Evolutionary conservation across 2,329 filamentous ascomycete genomes (phyloP).

Genomic region (Beauveria sp.): DNA sequence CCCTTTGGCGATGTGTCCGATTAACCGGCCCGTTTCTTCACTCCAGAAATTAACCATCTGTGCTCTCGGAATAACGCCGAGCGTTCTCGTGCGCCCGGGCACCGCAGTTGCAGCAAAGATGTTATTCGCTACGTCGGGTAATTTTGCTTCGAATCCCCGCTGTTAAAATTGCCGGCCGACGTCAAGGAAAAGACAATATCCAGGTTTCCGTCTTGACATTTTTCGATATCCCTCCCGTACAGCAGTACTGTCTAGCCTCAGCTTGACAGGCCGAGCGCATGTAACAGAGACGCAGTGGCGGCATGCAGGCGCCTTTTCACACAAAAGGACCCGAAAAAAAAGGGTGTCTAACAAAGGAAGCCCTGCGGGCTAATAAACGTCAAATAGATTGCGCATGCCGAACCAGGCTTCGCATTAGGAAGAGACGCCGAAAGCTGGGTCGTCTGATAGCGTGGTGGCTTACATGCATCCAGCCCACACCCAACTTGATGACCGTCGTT

Average conservation of each 20-base stretch:
- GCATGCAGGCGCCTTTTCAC: background rate
- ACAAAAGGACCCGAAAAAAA: background rate
- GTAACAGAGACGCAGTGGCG: background rate
- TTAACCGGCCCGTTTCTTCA: background rate
- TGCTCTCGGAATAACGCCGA: background rate
- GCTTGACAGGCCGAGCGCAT: background rate
- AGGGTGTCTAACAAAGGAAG: background rate
- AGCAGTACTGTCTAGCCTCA: no score
- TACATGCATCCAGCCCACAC: background rate
- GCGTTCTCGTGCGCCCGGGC: background rate
- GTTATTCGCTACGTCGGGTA: background rate
- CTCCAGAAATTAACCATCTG: background rate
- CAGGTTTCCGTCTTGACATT: no score
- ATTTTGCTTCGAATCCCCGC: no score
- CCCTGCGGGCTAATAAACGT: background rate
- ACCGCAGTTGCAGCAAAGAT: background rate
- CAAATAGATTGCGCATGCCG: background rate
- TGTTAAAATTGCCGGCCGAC: background rate
- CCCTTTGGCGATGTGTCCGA: background rate
- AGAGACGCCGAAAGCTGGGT: background rate
- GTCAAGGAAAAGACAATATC: background rate
- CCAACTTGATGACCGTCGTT: background rate
- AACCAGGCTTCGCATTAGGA: background rate
- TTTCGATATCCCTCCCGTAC: no score
- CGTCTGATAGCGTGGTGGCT: conserved; percentile 4